Evolutionary conservation across 2,329 filamentous ascomycete genomes (phyloP).

Genomic region (Lecanoromycetidae sp.): DNA sequence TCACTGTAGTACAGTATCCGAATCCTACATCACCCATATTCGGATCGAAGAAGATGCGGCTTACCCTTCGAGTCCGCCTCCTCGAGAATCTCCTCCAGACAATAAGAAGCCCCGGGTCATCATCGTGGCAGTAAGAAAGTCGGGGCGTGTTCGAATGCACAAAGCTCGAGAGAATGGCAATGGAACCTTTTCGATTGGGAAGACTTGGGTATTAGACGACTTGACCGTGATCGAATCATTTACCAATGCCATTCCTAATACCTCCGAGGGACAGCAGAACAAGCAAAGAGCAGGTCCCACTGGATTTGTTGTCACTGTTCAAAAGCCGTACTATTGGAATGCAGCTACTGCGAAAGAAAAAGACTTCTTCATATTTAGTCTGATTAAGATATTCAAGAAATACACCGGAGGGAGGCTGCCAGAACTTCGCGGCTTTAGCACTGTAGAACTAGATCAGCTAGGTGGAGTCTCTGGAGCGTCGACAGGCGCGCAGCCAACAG

Average conservation of each 20-base stretch:
- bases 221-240: constrained; percentile 73
- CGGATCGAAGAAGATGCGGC: constrained; percentile 75
- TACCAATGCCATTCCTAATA: constrained; percentile 47
- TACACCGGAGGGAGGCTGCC: constrained; percentile 82
- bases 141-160: constrained; percentile 85
- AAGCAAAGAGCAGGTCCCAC: constrained; percentile 68
- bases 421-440: constrained; percentile 69
- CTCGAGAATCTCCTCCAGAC: constrained; percentile 58
- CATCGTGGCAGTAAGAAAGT: constrained; percentile 84
- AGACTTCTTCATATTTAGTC: constrained; percentile 92
- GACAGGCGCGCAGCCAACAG: constrained; percentile 19
- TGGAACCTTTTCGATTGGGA: constrained; percentile 90
- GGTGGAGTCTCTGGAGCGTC: constrained; percentile 36
- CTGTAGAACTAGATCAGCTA: constrained; percentile 63
- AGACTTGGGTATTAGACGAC: constrained; percentile 96
- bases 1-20: constrained; percentile 47
- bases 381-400: constrained; percentile 93
- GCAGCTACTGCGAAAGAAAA: constrained; percentile 90
- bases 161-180: constrained; percentile 94
- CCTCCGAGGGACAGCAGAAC: constrained; percentile 46
- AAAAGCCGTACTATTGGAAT: constrained; percentile 96
- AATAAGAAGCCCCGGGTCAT: constrained; percentile 84
- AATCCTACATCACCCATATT: constrained; percentile 98
- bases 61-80: constrained; percentile 72
- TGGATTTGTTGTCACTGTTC: constrained; percentile 78